Percentiles rank a stretch among this genome's conserved stretches.
Conservation (phyloP, 2,329 filamentous ascomycete genomes). For the Nemania sp. region DNA sequence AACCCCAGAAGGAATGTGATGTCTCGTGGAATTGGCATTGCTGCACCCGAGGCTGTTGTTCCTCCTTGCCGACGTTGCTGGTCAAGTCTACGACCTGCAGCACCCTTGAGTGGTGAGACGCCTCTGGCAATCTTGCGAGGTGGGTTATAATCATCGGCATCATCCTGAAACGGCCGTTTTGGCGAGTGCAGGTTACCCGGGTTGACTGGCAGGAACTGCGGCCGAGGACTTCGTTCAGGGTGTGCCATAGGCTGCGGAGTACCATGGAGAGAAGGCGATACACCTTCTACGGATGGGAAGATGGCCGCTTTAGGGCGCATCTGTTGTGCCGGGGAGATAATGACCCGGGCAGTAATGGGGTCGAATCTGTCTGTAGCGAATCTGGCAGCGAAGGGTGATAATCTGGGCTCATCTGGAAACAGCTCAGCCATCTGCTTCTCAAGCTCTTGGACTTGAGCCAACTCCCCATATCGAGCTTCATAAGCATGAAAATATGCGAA, state of each 20-base stretch:
- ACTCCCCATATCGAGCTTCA: constrained; percentile 91
- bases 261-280: constrained; percentile 47
- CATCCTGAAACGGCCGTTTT: constrained; percentile 70
- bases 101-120: constrained; percentile 91
- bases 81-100: constrained; percentile 81
- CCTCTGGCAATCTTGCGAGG: constrained; percentile 86
- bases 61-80: constrained; percentile 66
- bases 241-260: constrained; percentile 48
- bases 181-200: constrained; percentile 51
- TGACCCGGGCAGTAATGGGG: constrained; percentile 77
- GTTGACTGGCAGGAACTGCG: constrained; percentile 51
- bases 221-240: constrained; percentile 50
- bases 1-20: constrained; percentile 70
- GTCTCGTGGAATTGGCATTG: constrained; percentile 73
- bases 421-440: constrained; percentile 92
- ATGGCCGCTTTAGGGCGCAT: constrained; percentile 64
- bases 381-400: constrained; percentile 75
- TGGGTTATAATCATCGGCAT: constrained; percentile 72
- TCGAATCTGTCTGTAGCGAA: constrained; percentile 78
- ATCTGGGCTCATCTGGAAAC: constrained; percentile 84
- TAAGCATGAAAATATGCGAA: constrained; percentile 94
- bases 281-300: constrained; percentile 60
- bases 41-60: constrained; percentile 43
- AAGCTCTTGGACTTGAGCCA: constrained; percentile 86
- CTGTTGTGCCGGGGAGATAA: constrained; percentile 81